Percentiles rank a stretch among this genome's conserved stretches.
Conservation (phyloP, 805 yeast species). For the Spathaspora gorwiae region DNA sequence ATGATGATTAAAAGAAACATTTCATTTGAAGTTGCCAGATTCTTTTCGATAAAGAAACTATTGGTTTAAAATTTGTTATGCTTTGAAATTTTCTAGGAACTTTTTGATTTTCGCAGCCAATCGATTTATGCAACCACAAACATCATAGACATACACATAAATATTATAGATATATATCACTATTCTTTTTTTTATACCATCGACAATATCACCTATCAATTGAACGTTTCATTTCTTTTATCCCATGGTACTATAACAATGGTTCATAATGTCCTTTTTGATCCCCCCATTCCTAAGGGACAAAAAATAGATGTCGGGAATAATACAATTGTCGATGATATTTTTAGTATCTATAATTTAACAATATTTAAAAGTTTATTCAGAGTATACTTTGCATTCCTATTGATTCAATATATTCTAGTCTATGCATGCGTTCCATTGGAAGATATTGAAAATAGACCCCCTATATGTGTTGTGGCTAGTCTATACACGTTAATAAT, state of each 20-base stretch:
- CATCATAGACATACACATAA: not conserved
- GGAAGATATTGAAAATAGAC: slow-evolving; percentile 30
- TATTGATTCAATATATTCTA: slow-evolving; percentile 25
- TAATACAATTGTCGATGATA: slow-evolving; percentile 7
- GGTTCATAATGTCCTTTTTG: slow-evolving; percentile 15
- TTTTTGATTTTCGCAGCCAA: not conserved
- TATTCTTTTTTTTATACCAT: too few relatives aligned
- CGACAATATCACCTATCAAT: too few relatives aligned
- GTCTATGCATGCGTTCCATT: slow-evolving; percentile 30
- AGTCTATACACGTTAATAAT: slow-evolving; percentile 16
- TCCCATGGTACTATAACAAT: not conserved
- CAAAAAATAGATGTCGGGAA: slow-evolving; percentile 10
- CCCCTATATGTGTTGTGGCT: slow-evolving; percentile 19
- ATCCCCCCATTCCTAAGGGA: slow-evolving; percentile 10
- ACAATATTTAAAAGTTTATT: slow-evolving; percentile 8
- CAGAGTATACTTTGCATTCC: slow-evolving; percentile 16
- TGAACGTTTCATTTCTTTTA: too few relatives aligned
- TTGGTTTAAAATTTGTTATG: too few relatives aligned
- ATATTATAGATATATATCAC: not conserved
- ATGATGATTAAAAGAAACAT: not conserved
- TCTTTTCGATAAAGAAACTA: too few relatives aligned
- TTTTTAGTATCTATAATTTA: slow-evolving; percentile 14
- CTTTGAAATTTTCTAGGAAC: too few relatives aligned
- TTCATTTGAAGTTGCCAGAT: too few relatives aligned
- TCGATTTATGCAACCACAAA: not conserved